A percentile compares a stretch with the other conserved stretches of the same genome.
phyloP scores from a whole-genome alignment of 352 stramenopile species.

The Globisporangium orthogonon region DNA sequence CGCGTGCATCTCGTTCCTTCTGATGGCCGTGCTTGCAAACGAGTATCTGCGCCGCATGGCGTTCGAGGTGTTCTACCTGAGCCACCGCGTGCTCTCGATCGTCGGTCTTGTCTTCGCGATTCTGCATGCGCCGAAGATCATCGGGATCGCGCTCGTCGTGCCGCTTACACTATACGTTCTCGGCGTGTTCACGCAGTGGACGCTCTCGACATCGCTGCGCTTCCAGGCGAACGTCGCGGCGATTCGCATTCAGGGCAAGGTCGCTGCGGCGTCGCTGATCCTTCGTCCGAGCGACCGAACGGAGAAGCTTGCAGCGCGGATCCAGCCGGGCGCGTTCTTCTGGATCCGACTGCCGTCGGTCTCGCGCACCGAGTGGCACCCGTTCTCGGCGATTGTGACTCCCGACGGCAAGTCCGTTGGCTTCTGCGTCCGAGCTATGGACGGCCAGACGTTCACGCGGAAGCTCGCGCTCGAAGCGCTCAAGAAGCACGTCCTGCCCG shows the following conservation, averaged over 20 bases:
- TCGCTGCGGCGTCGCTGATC: slow-evolving; percentile 47
- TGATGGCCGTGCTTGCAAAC: slow-evolving; percentile 3
- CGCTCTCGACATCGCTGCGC: slow-evolving; percentile 30
- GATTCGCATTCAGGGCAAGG: slow-evolving; percentile 21
- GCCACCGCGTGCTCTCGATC: slow-evolving; percentile 62
- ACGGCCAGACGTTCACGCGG: slow-evolving; percentile 44
- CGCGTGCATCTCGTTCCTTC: slow-evolving; percentile 6
- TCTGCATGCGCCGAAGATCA: slow-evolving; percentile 50
- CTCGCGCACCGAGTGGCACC: slow-evolving; percentile 65
- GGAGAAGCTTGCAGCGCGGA: slow-evolving; percentile 43
- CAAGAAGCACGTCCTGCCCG: slow-evolving; percentile 30
- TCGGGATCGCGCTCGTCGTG: slow-evolving; percentile 47
- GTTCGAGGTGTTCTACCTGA: slow-evolving; percentile 77
- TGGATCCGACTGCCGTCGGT: slow-evolving; percentile 64
- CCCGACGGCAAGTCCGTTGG: slow-evolving; percentile 66
- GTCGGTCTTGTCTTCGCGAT: slow-evolving; percentile 75
- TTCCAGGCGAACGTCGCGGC: slow-evolving; percentile 35
- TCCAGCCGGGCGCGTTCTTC: slow-evolving; percentile 69
- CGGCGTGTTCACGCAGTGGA: slow-evolving; percentile 48
- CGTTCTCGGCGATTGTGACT: slow-evolving; percentile 75
- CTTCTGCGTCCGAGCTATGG: slow-evolving; percentile 67
- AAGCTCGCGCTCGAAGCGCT: slow-evolving; percentile 36
- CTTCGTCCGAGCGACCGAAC: slow-evolving; percentile 50
- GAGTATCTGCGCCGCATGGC: slow-evolving; percentile 60
- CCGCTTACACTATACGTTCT: slow-evolving; percentile 59